Percentiles rank a stretch among this genome's conserved stretches.
phyloP scores from a whole-genome alignment of 768 basidiomycete species.

The Termitomyces titanicus region DNA sequence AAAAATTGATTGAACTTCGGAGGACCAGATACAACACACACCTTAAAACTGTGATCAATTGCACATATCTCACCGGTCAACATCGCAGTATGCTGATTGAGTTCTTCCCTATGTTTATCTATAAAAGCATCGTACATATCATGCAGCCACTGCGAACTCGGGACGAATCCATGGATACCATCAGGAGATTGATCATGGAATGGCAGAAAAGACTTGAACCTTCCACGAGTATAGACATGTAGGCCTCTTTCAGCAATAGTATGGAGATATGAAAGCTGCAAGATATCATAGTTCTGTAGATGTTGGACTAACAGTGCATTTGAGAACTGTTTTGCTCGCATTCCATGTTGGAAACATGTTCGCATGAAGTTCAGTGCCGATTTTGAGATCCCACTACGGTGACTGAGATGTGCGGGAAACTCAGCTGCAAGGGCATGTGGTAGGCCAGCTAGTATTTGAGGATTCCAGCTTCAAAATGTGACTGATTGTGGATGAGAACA shows the following conservation, averaged over 20 bases:
- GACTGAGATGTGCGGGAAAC: slow-evolving; percentile 19
- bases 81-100: slow-evolving; percentile 25
- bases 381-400: slow-evolving; percentile 17
- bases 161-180: slow-evolving; percentile 21
- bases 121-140: slow-evolving; percentile 23
- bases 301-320: slow-evolving; percentile 18
- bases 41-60: slow-evolving; percentile 26
- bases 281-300: slow-evolving; percentile 14
- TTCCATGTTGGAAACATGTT: slow-evolving; percentile 18
- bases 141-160: slow-evolving; percentile 17
- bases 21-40: slow-evolving; percentile 4
- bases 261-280: slow-evolving; percentile 10
- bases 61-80: slow-evolving; percentile 13
- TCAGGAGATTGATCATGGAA: not conserved
- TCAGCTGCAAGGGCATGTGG: slow-evolving; percentile 6
- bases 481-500: slow-evolving; percentile 1
- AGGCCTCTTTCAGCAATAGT: not conserved
- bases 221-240: not conserved
- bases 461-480: slow-evolving; percentile 10
- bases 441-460: slow-evolving; percentile 1
- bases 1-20: too few species aligned
- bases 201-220: slow-evolving; percentile 2
- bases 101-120: slow-evolving; percentile 12
- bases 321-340: slow-evolving; percentile 22
- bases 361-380: slow-evolving; percentile 13